Base-by-base conservation (phyloP, 352 stramenopile species). In the Thalassiosira livingstoniorum region DNA sequence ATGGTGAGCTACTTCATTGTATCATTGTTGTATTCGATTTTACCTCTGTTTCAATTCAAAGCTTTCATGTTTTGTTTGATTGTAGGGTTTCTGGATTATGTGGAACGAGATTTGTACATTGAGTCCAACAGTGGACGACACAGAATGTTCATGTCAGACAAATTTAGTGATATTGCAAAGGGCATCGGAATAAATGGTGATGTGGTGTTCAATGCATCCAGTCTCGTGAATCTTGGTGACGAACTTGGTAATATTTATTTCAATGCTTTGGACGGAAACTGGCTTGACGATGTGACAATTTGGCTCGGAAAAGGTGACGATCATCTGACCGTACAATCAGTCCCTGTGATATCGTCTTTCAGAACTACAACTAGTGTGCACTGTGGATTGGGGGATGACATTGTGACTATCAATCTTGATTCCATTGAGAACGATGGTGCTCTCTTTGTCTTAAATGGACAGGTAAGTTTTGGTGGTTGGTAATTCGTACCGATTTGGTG, bases 391-490 rank as follows among this genome's bases (percentile, higher is more conserved):
- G 78, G 82, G n/a, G 37, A 78, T 54, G 82, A 89, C 61, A 73
- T 35, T 32, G 27, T 89, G 2, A 72, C 42, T 18, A 73, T 89
- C n/a, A 60, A 64, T 32, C 51, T 85, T 5, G 31, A 65, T 63
- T 42, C 35, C 23, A 32, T 42, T 53, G 57, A 70, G 10, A 42
- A 68, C 42, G 53, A 61, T 5, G 63, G 55, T 32, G 54, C 58
- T 32, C 34, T 87, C 18, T 85, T 87, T 71, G 55, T 83, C 71
- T 72, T 68, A 21, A 82, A 86, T 74, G 79, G 79, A n/a, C 79
- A 86, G 54, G 54, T 58, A 23, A 58, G 51, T 18, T 51, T 51
- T 51, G 42, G 21, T n/a, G n/a, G 21, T 51, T 51, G 42, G 42
- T 18, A 51, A 18, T 10, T 51, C 21, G 42, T 51, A 21, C 10